phyloP scores from a whole-genome alignment of 2,329 filamentous ascomycete genomes.

The Fusarium citri region DNA sequence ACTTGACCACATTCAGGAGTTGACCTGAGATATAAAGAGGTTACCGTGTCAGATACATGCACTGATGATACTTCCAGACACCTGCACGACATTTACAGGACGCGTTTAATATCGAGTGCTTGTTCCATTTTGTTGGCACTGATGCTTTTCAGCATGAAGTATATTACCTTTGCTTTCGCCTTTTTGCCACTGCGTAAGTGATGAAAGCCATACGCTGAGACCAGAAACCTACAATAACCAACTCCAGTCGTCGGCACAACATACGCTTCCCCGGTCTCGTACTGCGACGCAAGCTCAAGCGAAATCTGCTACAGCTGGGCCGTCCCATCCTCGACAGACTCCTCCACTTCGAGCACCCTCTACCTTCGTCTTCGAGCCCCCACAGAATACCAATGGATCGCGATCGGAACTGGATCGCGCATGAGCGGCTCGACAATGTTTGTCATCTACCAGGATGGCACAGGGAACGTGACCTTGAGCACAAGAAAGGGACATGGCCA shows the following conservation, averaged over 20 bases:
- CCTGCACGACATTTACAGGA: no score
- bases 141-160: neutral
- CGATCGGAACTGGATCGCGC: neutral
- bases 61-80: neutral
- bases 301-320: constrained; percentile 11
- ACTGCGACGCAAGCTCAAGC: neutral
- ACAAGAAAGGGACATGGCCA: constrained; percentile 6
- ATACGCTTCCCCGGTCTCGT: neutral
- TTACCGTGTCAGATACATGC: neutral
- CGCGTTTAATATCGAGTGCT: neutral
- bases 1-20: neutral
- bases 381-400: constrained; percentile 1
- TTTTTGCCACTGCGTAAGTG: neutral
- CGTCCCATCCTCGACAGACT: neutral
- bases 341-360: neutral
- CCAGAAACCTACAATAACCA: accelerated
- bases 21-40: neutral
- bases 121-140: accelerated
- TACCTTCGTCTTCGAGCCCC: neutral
- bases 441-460: constrained; percentile 3
- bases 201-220: accelerated
- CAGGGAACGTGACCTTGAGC: neutral
- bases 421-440: constrained; percentile 14
- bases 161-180: neutral
- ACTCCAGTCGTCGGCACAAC: neutral